Base-by-base conservation (phyloP, 2,329 filamentous ascomycete species). In the Sclerotiophoma versabilis region DNA sequence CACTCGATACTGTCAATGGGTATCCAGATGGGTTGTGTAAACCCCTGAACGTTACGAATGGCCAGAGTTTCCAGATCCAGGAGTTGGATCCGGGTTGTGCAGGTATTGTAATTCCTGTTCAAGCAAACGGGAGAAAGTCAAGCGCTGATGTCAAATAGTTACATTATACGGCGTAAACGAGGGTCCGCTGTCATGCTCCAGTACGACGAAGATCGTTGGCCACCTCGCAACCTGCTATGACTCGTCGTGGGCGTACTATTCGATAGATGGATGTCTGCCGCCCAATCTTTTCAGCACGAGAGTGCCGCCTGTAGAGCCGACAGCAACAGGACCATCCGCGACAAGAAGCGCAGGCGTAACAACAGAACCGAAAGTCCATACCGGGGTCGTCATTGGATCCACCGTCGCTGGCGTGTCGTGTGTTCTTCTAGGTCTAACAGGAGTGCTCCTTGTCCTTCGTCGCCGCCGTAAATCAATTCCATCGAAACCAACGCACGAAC, bases 201-300 rank as follows among this genome's bases (percentile, higher is more conserved):
- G 61, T 5, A 44, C 55, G 6, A 50, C 58, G 5, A 58, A 62
- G 14, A 59, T 63, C 10, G 52, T 67, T 2, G 66, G 60, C 7
- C 57, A 63, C 8, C 41, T 68, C 10, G 63, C 58, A 4, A 59
- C 47, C 9, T 71, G 69, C 50, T 71, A 70, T 46, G 66, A 66
- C 36, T 53, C 65, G 2, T 61, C 64, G 5, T 71, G 66, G 66
- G 47, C 55, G 7, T 70, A 68, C 29, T 71, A 68, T 46, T 68
- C 66, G 27, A 65, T 71, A 19, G 66, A 70, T 26, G 54, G 59
- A 2, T 70, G 68, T 37, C 30, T 59, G 4, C 46, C 44, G 1
- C 62, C 62, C 12, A 38, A 15, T 15, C 30, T 54, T 3, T 58
- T 61, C 3, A 45, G 51, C 10, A 26, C 47, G 4, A 37, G 19